Conservation (phyloP, 495 filamentous ascomycete species). For the Hypoxylon fuscum region DNA sequence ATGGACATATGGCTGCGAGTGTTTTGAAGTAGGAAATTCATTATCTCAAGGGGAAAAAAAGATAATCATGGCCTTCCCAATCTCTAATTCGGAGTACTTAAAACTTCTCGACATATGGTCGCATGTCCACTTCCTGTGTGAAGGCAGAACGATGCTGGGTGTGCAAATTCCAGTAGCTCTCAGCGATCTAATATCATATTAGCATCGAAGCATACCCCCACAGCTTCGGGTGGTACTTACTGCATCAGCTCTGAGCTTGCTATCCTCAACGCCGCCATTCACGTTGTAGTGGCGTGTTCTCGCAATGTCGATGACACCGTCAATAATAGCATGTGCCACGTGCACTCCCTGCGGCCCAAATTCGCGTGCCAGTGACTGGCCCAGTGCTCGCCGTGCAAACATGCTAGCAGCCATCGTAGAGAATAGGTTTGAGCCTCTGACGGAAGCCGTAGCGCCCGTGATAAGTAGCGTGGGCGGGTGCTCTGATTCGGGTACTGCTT, state of each 20-base stretch:
- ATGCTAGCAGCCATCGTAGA: slow-evolving; percentile 80
- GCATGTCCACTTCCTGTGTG: slow-evolving; percentile 85
- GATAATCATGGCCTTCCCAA: not conserved
- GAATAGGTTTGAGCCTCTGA: slow-evolving; percentile 77
- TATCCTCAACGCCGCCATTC: slow-evolving; percentile 68
- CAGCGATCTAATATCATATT: slow-evolving; percentile 73
- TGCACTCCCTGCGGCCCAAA: slow-evolving; percentile 92
- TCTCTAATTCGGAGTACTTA: slow-evolving; percentile 16
- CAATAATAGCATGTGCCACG: slow-evolving; percentile 84
- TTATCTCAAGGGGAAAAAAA: no score
- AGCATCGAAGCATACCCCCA: slow-evolving; percentile 6
- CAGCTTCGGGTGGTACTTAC: slow-evolving; percentile 60
- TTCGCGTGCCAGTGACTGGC: slow-evolving; percentile 82
- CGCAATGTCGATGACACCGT: slow-evolving; percentile 89
- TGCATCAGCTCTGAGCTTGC: slow-evolving; percentile 81
- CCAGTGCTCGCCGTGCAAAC: slow-evolving; percentile 80
- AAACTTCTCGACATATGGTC: slow-evolving; percentile 83
- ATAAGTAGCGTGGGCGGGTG: slow-evolving; percentile 85
- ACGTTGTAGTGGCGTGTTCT: slow-evolving; percentile 68
- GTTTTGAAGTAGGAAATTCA: no score
- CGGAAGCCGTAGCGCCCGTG: slow-evolving; percentile 85
- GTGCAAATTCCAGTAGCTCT: slow-evolving; percentile 87
- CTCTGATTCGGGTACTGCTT: slow-evolving; percentile 55
- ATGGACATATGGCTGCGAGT: no score
- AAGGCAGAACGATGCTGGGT: slow-evolving; percentile 83